Conservation (phyloP, 2,329 filamentous ascomycete genomes). For the Dryadomyces quercus-mongolicae region DNA sequence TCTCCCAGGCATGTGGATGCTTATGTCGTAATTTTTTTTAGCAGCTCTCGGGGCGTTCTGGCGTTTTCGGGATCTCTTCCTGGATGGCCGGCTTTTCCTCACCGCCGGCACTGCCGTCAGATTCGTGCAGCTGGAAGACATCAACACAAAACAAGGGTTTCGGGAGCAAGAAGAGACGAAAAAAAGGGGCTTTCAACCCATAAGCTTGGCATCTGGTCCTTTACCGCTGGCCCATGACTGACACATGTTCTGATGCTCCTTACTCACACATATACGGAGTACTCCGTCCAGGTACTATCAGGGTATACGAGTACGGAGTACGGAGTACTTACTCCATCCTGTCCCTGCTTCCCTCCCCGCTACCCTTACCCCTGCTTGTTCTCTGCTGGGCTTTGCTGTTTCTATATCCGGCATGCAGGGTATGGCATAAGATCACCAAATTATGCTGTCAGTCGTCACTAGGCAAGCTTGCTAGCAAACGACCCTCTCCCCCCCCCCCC, state of each 20-base stretch:
- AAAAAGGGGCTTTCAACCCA: too few species aligned
- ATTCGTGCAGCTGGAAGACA: too few species aligned
- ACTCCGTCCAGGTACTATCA: neutral
- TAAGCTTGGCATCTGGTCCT: too few species aligned
- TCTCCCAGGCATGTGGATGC: neutral
- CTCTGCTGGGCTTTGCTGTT: slow-evolving; percentile 23
- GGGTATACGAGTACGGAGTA: too few species aligned
- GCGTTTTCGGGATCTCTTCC: too few species aligned
- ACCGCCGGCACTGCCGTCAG: too few species aligned
- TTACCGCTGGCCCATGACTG: too few species aligned
- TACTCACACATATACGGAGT: too few species aligned
- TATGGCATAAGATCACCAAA: slow-evolving; percentile 48
- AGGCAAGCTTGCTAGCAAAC: slow-evolving; percentile 30
- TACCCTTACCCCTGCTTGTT: neutral
- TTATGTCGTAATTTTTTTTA: neutral
- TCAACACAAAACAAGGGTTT: too few species aligned
- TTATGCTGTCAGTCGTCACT: slow-evolving; percentile 40
- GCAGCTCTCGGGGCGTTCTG: neutral
- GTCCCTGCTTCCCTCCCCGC: neutral
- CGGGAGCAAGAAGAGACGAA: too few species aligned
- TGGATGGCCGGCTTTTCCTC: too few species aligned
- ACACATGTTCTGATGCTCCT: too few species aligned
- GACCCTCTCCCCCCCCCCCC: slow-evolving; percentile 16
- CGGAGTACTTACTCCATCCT: neutral
- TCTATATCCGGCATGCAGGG: slow-evolving; percentile 38